A percentile compares a stretch with the other conserved stretches of the same genome.
Evolutionary conservation across 305 asterid species (phyloP).

Genomic region (Caryopteris hybrid): DNA sequence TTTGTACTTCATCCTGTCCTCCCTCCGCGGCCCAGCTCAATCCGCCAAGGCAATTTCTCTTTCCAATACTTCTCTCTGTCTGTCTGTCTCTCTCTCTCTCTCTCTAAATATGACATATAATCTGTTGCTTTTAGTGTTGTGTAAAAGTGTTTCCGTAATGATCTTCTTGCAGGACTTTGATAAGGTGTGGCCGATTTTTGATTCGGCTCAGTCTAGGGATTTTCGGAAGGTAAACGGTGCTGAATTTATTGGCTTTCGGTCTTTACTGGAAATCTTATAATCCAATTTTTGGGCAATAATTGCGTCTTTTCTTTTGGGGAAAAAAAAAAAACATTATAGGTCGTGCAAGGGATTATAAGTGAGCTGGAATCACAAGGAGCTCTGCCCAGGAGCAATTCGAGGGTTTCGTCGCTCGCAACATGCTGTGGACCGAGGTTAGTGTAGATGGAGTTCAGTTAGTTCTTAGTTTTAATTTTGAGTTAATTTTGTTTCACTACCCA

Average conservation of each 20-base stretch:
- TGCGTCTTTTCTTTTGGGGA: conserved; percentile 12
- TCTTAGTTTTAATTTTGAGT: conserved; percentile 13
- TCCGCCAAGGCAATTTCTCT: conserved; percentile 64
- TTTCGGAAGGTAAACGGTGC: conserved; percentile 72
- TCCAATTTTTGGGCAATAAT: not conserved
- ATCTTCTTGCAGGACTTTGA: conserved; percentile 77
- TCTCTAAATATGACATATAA: not conserved
- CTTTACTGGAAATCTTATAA: not conserved
- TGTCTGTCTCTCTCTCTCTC: not conserved
- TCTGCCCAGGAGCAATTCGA: conserved; percentile 95
- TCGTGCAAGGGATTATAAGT: conserved; percentile 95
- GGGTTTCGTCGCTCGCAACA: conserved; percentile 98
- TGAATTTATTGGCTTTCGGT: conserved; percentile 13
- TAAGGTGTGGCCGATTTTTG: conserved; percentile 99
- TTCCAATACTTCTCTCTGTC: not conserved
- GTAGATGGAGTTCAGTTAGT: not conserved
- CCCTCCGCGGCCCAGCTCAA: conserved; percentile 96
- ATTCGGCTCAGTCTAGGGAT: conserved; percentile 98
- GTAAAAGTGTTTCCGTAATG: conserved; percentile 9
- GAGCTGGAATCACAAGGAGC: conserved; percentile 99
- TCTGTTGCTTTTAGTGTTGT: not conserved
- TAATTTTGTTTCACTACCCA: not conserved
- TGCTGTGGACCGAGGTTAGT: conserved; percentile 98
- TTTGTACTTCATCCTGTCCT: conserved; percentile 79
- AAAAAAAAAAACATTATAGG: conserved; percentile 38